Evolutionary conservation across 495 filamentous ascomycete species (phyloP).

Genomic region (Alectoria sarmentosa): DNA sequence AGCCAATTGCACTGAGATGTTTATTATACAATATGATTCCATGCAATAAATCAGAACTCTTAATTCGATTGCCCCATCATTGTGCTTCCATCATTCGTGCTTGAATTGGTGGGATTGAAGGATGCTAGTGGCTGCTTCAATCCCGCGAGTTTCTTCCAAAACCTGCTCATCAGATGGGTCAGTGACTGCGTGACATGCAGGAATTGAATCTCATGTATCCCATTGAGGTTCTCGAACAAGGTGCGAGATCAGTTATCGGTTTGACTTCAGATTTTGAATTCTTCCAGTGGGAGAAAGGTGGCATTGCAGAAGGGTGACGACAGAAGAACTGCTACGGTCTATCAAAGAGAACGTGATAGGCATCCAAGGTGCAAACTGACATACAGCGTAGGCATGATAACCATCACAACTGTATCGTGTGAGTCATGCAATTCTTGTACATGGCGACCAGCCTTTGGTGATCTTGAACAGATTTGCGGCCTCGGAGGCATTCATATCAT

Average conservation of each 20-base stretch:
- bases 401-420: constrained; percentile 13
- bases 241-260: constrained; percentile 6
- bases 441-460: background rate
- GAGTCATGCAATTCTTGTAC: constrained; percentile 1
- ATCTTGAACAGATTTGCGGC: constrained; percentile 7
- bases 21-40: too few species aligned
- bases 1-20: too few species aligned
- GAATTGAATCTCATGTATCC: constrained; percentile 6
- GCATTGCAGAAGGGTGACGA: constrained; percentile 13
- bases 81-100: too few species aligned
- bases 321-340: constrained; percentile 15
- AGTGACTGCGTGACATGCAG: constrained; percentile 1
- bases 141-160: too few species aligned
- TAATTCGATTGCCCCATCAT: too few species aligned
- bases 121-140: too few species aligned
- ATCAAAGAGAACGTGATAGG: constrained; percentile 1
- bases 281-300: constrained; percentile 9
- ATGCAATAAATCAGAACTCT: too few species aligned
- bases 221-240: constrained; percentile 15
- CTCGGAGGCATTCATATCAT: constrained; percentile 1
- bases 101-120: too few species aligned
- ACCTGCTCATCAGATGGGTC: background rate
- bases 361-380: constrained; percentile 3
- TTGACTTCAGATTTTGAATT: constrained; percentile 10
- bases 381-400: background rate